Base-by-base conservation (phyloP, 306 rosid genomes). In the Urtica urens region DNA sequence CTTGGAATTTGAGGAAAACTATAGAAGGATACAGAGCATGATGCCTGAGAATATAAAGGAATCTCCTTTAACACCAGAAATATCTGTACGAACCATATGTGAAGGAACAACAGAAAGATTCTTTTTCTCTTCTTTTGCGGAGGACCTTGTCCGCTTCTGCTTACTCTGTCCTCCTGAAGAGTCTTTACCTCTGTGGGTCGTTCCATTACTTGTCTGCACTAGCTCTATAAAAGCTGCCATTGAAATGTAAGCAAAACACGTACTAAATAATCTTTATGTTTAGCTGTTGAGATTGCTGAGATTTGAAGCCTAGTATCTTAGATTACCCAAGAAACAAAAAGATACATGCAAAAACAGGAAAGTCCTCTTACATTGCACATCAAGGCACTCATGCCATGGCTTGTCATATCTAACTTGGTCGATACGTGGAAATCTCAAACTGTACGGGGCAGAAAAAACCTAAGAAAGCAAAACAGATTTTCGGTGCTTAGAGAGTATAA, bases 351-450 rank as follows among this genome's bases (percentile, higher is more conserved):
- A 44, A 10, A 23, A 58, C 22, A 35, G 28, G 17, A 33, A 24
- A 16, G 48, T 58, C 57, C 47, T 57, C 90, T 76, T 67, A 88
- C 95, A 80, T 59, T 88, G 87, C 57, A 84, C 86, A 74, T 88
- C 90, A 30, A 88, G 93, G 73, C 97, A 88, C 71, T 88, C 97
- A 55, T 81, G 61, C 97, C 97, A 88, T 52, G 90, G 77, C 63
- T 88, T 88, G 74, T 84, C 97, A 57, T 81, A 74, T 72, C 93
- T 79, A 57, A 81, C 93, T 41, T 84, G 76, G 56, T 88, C 95
- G 74, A 88, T 79, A 35, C 97, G 86, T 35, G 97, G 97, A 74
- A 88, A 88, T 71, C 97, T 88, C 60, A 88, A 72, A 60, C 90
- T 68, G 71, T 78, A 88, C 16, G 97, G 97, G 61, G 90, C 92